These are phyloP conservation scores for Globisporangium apiculatum DNA, from an alignment of 352 stramenopile species.

Conservation along the genomic window DNA sequence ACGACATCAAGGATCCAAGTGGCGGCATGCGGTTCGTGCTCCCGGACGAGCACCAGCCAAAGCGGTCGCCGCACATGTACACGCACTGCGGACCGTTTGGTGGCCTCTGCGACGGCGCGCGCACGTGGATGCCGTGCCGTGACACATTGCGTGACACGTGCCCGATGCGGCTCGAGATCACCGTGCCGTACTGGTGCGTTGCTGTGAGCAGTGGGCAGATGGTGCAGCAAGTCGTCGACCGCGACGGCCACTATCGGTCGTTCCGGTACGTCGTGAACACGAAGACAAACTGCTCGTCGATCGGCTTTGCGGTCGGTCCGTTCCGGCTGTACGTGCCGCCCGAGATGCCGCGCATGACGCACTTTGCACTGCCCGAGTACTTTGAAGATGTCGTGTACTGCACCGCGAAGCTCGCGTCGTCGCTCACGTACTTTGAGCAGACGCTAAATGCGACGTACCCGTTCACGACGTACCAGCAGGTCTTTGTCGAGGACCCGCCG, in stretches of 20 bases:
- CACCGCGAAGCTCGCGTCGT: slow-evolving; percentile 61
- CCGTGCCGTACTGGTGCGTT: slow-evolving; percentile 75
- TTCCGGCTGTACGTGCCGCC: slow-evolving; percentile 70
- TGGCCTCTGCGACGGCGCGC: slow-evolving; percentile 70
- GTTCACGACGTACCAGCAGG: slow-evolving; percentile 84
- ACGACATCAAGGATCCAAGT: slow-evolving; percentile 62
- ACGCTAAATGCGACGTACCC: slow-evolving; percentile 64
- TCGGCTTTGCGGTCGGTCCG: slow-evolving; percentile 75
- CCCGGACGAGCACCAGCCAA: slow-evolving; percentile 59
- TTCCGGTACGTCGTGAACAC: slow-evolving; percentile 76
- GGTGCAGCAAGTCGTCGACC: slow-evolving; percentile 72
- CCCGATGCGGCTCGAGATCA: slow-evolving; percentile 68
- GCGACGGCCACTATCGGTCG: slow-evolving; percentile 47
- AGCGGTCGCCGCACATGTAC: slow-evolving; percentile 81
- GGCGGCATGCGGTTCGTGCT: slow-evolving; percentile 69
- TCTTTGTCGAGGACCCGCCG: slow-evolving; percentile 80
- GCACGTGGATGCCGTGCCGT: slow-evolving; percentile 81
- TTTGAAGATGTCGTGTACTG: slow-evolving; percentile 74
- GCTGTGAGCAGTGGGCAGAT: slow-evolving; percentile 79
- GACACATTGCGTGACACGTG: slow-evolving; percentile 71
- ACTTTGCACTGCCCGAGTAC: slow-evolving; percentile 73
- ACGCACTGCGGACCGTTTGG: slow-evolving; percentile 79
- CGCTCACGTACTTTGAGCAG: slow-evolving; percentile 75
- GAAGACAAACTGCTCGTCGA: slow-evolving; percentile 76
- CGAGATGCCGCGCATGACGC: slow-evolving; percentile 76